These are phyloP conservation scores for Backusella tarrabulga DNA, from an alignment of 192 early-diverging fungal genomes.

Conservation along the genomic window DNA sequence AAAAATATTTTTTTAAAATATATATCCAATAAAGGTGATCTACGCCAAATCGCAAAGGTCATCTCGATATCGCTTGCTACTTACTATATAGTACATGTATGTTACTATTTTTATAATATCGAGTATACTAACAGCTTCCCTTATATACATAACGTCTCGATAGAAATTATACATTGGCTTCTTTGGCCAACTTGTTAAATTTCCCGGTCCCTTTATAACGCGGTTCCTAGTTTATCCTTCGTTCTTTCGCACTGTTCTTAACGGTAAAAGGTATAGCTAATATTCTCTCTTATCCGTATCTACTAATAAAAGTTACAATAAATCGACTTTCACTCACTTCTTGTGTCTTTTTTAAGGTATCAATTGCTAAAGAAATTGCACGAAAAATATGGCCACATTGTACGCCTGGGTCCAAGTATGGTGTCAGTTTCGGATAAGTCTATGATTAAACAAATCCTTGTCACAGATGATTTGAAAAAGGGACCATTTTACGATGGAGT, in stretches of 20 bases:
- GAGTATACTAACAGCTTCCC: too few relatives aligned
- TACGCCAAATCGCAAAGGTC: too few relatives aligned
- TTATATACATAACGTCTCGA: too few relatives aligned
- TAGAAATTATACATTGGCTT: conserved; percentile 20
- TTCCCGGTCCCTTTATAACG: conserved; percentile 23
- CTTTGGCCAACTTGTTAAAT: conserved; percentile 24
- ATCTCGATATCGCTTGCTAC: too few relatives aligned
- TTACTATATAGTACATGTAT: too few relatives aligned
- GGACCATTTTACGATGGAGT: conserved; percentile 10
- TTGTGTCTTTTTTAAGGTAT: not conserved
- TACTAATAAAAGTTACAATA: too few relatives aligned
- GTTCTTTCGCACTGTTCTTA: not conserved
- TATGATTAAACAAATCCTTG: conserved; percentile 35
- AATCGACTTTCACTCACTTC: too few relatives aligned
- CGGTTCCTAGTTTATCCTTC: not conserved
- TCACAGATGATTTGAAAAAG: conserved; percentile 29
- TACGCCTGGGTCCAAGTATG: conserved; percentile 12
- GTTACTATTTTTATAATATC: too few relatives aligned
- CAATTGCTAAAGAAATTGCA: not conserved
- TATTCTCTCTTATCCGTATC: too few relatives aligned
- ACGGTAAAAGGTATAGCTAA: not conserved
- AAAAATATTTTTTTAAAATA: too few relatives aligned
- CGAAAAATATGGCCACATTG: conserved; percentile 31
- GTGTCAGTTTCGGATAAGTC: conserved; percentile 33
- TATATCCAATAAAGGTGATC: too few relatives aligned